A percentile compares a stretch with the other conserved stretches of the same genome.
These are phyloP conservation scores for Clarireedia sp. DNA, from an alignment of 2,329 filamentous ascomycete species.

Conservation along the genomic window DNA sequence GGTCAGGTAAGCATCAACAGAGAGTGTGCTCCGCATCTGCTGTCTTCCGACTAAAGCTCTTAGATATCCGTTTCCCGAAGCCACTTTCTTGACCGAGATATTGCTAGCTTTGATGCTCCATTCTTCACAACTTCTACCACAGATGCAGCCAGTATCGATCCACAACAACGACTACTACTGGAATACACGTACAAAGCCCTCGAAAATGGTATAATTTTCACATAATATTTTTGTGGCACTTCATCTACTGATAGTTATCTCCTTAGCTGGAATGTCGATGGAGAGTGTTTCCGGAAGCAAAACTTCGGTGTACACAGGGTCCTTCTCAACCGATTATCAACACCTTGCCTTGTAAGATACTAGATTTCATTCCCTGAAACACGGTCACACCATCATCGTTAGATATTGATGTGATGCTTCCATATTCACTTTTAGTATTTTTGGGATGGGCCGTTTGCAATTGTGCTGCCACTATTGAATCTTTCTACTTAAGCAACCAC, in stretches of 20 bases:
- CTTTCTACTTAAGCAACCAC: too few species aligned
- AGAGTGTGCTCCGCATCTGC: not conserved
- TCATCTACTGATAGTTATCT: not conserved
- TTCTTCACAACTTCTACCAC: conserved; percentile 14
- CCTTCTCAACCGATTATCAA: too few species aligned
- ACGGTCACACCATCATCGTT: too few species aligned
- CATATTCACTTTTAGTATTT: too few species aligned
- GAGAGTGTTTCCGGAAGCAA: not conserved
- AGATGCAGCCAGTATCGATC: conserved; percentile 30
- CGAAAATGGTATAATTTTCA: not conserved
- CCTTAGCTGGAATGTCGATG: not conserved
- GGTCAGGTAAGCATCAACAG: not conserved
- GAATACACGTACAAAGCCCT: conserved; percentile 27
- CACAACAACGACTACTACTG: conserved; percentile 44
- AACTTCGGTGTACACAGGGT: not conserved
- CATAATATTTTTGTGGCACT: too few species aligned
- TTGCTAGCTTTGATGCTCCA: conserved; percentile 12
- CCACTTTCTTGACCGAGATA: conserved; percentile 8
- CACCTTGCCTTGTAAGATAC: too few species aligned
- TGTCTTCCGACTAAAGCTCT: not conserved
- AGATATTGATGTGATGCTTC: too few species aligned
- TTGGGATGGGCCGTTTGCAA: not conserved
- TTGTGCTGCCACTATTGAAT: too few species aligned
- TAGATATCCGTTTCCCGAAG: not conserved
- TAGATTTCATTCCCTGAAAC: too few species aligned